Evolutionary conservation across 2,329 filamentous ascomycete species (phyloP).

Genomic region (Ophiostoma novo-ulmi): DNA sequence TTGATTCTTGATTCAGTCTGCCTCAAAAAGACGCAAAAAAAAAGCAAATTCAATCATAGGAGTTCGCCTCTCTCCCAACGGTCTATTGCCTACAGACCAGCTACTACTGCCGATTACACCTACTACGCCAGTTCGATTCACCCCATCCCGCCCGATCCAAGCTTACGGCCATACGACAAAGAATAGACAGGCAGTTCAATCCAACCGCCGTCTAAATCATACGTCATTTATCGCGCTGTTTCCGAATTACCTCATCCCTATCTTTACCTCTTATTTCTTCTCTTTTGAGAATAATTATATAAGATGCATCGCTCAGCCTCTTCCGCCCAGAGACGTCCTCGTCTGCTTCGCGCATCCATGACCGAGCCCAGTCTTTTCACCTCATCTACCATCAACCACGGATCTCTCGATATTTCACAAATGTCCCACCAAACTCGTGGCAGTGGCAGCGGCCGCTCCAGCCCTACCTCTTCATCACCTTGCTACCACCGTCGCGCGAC

Average conservation of each 20-base stretch:
- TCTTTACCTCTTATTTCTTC: not conserved
- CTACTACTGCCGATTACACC: not conserved
- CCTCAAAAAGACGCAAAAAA: not conserved
- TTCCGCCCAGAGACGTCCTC: constrained; percentile 44
- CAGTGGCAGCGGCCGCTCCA: constrained; percentile 32
- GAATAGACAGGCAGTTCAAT: not conserved
- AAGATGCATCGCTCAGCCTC: constrained; percentile 31
- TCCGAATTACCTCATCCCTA: not conserved
- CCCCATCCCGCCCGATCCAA: not conserved
- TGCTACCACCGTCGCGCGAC: constrained; percentile 14
- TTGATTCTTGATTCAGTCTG: not conserved
- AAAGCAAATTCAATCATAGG: not conserved
- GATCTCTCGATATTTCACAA: constrained; percentile 40
- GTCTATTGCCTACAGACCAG: not conserved
- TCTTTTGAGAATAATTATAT: not conserved
- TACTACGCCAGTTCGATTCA: constrained; percentile 5
- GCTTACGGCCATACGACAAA: constrained; percentile 8
- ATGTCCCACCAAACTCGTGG: not conserved
- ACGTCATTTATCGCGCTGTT: constrained; percentile 4
- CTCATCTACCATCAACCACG: constrained; percentile 30
- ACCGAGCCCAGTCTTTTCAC: constrained; percentile 57
- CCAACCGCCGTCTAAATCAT: not conserved
- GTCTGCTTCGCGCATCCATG: constrained; percentile 49
- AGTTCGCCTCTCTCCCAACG: constrained; percentile 1
- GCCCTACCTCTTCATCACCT: constrained; percentile 27